Percentiles rank a stretch among this genome's conserved stretches.
These are phyloP conservation scores for Aspergillus spinulosporus DNA, from an alignment of 2,329 filamentous ascomycete genomes.

Conservation along the genomic window DNA sequence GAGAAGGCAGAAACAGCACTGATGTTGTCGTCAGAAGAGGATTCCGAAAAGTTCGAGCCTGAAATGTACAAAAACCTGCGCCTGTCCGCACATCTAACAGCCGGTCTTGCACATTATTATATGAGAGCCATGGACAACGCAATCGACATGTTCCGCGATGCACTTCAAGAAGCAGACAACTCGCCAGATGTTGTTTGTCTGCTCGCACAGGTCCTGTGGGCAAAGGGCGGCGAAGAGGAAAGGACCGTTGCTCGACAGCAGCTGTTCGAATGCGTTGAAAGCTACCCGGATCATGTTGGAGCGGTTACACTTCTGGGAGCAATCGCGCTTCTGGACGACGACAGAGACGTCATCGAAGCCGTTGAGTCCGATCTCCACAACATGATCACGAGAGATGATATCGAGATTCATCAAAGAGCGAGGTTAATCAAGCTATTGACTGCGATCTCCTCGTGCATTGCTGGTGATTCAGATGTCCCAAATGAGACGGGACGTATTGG, in stretches of 20 bases:
- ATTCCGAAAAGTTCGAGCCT: conserved; percentile 61
- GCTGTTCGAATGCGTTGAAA: conserved; percentile 77
- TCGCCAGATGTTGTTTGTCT: conserved; percentile 84
- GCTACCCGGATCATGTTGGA: conserved; percentile 71
- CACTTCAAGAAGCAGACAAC: conserved; percentile 71
- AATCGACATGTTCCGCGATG: conserved; percentile 75
- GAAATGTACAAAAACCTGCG: conserved; percentile 69
- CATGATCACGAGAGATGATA: conserved; percentile 66
- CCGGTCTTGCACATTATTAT: conserved; percentile 80
- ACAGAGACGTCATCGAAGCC: conserved; percentile 75
- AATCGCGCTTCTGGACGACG: conserved; percentile 77
- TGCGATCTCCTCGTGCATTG: conserved; percentile 64
- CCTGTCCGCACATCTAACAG: conserved; percentile 80
- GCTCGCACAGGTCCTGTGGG: conserved; percentile 90
- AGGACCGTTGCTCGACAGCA: conserved; percentile 74
- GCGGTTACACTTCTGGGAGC: conserved; percentile 79
- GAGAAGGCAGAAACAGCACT: conserved; percentile 81
- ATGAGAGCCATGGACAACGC: conserved; percentile 65
- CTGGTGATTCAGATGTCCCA: conserved; percentile 42
- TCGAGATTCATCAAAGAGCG: conserved; percentile 64
- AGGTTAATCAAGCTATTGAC: conserved; percentile 73
- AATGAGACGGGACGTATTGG: conserved; percentile 55
- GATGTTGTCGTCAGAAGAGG: conserved; percentile 71
- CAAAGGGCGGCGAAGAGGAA: conserved; percentile 73
- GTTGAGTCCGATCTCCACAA: conserved; percentile 74